Percentiles rank a stretch among this genome's conserved stretches.
Conservation (phyloP, 805 yeast genomes). For the Metschnikowia shivogae region DNA sequence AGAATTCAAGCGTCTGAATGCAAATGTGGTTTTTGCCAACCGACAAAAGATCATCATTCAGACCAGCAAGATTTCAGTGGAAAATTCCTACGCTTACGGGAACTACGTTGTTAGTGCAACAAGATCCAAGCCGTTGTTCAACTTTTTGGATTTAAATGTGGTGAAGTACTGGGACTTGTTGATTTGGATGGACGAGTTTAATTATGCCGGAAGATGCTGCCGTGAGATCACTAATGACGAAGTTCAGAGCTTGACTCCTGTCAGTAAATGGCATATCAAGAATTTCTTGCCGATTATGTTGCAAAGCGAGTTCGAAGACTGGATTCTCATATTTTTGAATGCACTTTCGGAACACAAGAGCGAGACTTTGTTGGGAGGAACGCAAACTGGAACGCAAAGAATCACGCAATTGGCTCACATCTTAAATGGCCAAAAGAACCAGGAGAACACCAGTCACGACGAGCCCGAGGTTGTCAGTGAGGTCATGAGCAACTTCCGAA, state of each 20-base stretch:
- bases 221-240: conserved; percentile 41
- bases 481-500: conserved; percentile 53
- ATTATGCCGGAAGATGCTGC: conserved; percentile 72
- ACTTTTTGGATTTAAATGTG: conserved; percentile 71
- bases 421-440: conserved; percentile 40
- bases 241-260: conserved; percentile 45
- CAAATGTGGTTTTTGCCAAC: conserved; percentile 74
- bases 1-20: conserved; percentile 77
- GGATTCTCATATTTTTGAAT: conserved; percentile 77
- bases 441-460: conserved; percentile 30
- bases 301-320: conserved; percentile 81
- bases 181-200: conserved; percentile 91
- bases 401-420: conserved; percentile 63
- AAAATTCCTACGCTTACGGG: conserved; percentile 86
- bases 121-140: conserved; percentile 75
- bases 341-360: conserved; percentile 55
- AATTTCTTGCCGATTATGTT: conserved; percentile 68
- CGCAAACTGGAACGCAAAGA: conserved; percentile 49
- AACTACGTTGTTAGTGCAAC: conserved; percentile 76
- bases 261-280: conserved; percentile 74
- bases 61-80: conserved; percentile 75
- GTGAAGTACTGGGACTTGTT: conserved; percentile 86
- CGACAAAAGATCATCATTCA: conserved; percentile 67
- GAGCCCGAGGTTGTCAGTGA: conserved; percentile 40
- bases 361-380: conserved; percentile 33